These are phyloP conservation scores for Novakomyces olei DNA, from an alignment of 805 yeast genomes.

Conservation along the genomic window DNA sequence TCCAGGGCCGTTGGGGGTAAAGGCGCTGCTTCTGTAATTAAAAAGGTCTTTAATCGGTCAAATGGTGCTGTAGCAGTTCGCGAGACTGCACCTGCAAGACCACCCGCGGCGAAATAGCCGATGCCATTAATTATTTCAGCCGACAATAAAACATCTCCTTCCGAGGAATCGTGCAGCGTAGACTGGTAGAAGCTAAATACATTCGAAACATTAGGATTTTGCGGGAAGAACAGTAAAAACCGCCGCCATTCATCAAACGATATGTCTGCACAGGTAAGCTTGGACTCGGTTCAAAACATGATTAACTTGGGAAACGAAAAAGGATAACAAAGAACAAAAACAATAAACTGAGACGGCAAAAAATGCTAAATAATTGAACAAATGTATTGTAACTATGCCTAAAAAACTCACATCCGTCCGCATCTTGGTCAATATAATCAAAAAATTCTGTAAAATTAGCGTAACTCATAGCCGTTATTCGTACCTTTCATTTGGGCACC, in stretches of 20 bases:
- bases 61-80: constrained; percentile 95
- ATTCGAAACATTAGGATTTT: constrained; percentile 34
- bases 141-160: constrained; percentile 75
- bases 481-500: constrained; percentile 29
- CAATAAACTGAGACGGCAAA: too few species aligned
- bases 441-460: too few species aligned
- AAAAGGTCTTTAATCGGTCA: constrained; percentile 69
- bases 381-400: constrained; percentile 11
- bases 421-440: constrained; percentile 24
- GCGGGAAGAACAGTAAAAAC: constrained; percentile 61
- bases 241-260: constrained; percentile 75
- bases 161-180: constrained; percentile 63
- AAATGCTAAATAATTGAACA: too few species aligned
- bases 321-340: too few species aligned
- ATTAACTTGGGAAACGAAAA: too few species aligned
- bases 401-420: too few species aligned
- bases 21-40: constrained; percentile 57
- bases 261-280: too few species aligned
- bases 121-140: constrained; percentile 61
- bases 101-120: constrained; percentile 87
- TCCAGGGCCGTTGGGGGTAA: too few species aligned
- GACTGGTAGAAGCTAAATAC: constrained; percentile 66
- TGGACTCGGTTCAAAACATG: too few species aligned
- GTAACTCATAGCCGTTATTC: too few species aligned
- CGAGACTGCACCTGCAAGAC: constrained; percentile 83